These are phyloP conservation scores for Naematelia encephala DNA, from an alignment of 768 basidiomycete genomes.

Conservation along the genomic window DNA sequence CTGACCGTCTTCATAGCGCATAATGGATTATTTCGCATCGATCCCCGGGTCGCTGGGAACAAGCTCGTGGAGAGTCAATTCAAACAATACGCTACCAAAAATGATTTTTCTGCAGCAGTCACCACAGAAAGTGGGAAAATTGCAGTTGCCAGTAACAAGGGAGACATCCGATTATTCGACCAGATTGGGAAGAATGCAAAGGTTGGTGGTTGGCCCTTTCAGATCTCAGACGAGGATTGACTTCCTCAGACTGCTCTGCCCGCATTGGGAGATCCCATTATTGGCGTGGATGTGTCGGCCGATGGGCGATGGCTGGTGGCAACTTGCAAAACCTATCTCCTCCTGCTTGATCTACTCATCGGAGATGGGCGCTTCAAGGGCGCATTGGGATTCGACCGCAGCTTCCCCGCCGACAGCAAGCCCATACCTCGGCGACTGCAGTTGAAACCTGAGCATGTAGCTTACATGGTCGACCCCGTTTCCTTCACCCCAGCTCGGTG, in stretches of 20 bases:
- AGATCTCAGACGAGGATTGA: too few species aligned
- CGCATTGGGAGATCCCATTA: slow-evolving; percentile 88
- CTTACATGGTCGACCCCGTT: slow-evolving; percentile 85
- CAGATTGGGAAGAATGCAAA: slow-evolving; percentile 97
- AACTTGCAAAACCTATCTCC: slow-evolving; percentile 87
- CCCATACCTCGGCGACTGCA: slow-evolving; percentile 85
- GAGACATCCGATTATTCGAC: slow-evolving; percentile 92
- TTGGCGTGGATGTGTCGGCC: slow-evolving; percentile 90
- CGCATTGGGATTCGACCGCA: slow-evolving; percentile 81
- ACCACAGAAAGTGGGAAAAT: slow-evolving; percentile 83
- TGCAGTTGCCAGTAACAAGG: slow-evolving; percentile 93
- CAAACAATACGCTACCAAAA: slow-evolving; percentile 94
- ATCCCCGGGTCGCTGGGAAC: slow-evolving; percentile 85
- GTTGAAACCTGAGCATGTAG: slow-evolving; percentile 84
- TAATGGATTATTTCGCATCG: slow-evolving; percentile 95
- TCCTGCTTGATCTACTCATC: slow-evolving; percentile 92
- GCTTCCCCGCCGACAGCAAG: slow-evolving; percentile 91
- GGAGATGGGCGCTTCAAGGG: slow-evolving; percentile 83
- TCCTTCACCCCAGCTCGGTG: slow-evolving; percentile 92
- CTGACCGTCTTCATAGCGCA: slow-evolving; percentile 58
- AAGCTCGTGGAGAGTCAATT: slow-evolving; percentile 92
- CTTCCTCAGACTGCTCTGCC: slow-evolving; percentile 71
- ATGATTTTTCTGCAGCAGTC: slow-evolving; percentile 86
- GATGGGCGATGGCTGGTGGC: slow-evolving; percentile 93
- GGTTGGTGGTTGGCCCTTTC: slow-evolving; percentile 29